Base-by-base conservation (phyloP, 306 rosid genomes). In the Cucurbita ficifolia region DNA sequence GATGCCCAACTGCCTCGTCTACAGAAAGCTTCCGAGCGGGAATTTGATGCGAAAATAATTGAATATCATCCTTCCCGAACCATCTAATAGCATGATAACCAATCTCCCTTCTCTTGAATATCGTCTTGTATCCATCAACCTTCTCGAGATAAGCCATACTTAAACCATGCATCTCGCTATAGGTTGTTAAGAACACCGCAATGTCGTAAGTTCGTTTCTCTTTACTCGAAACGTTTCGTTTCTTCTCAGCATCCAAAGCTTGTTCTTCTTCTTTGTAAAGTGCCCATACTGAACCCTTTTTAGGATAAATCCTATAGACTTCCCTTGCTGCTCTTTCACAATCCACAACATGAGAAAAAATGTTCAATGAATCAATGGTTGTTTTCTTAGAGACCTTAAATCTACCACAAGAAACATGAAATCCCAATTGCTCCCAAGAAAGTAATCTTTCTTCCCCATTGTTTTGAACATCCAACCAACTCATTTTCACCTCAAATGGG, bases 231-330 rank as follows among this genome's bases (percentile, higher is more conserved):
- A 62, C 10, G 40, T 49, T 67, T 61, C 78, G 79, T 84, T 83
- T 65, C 22, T 65, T 83, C 63, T 79, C 91, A 6, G 72, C 76
- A 60, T 74, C 86, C 43, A 63, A n/a, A 58, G 83, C 78, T 35
- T n/a, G n/a, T n/a, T 74, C 76, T 75, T 88, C 83, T 74, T 88
- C 84, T 11, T 79, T 78, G 79, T 89, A 85, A 49, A 90, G 86
- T 38, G 96, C 98, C 97, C 97, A 94, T 17, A 94, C 92, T 0
- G 97, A 90, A 14, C 96, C 97, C 83, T 94, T 94, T 84, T 83
- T 89, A 1, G 98, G 97, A 84, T 89, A 90, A 76, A 94, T 68
- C 81, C 86, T 72, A 84, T 86, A 90, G 51, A 84, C 71, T 73
- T 94, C 91, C 46, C 83, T 83, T 2, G 95, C 88, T 12, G 58